Conservation (phyloP, 306 rosid genomes). For the Rosa chinensis region DNA sequence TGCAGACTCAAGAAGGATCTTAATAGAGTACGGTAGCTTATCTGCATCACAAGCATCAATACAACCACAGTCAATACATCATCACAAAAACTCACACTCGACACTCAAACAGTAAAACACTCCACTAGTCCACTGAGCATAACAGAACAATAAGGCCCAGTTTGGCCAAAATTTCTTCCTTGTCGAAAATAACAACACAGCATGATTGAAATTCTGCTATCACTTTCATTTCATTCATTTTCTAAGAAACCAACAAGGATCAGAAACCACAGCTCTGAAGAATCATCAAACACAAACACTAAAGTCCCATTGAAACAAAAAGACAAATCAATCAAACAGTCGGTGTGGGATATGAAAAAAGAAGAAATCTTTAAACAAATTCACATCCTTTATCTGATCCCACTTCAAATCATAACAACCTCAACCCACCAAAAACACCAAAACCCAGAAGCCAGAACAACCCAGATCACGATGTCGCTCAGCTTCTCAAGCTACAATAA, state of each 20-base stretch:
- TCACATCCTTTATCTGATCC: background rate
- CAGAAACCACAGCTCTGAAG: constrained; percentile 5
- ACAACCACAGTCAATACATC: no score
- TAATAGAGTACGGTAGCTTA: no score
- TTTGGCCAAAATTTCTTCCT: no score
- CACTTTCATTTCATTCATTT: constrained; percentile 2
- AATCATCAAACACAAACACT: background rate
- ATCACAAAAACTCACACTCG: no score
- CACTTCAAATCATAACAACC: background rate
- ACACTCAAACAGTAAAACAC: no score
- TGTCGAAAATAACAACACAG: no score
- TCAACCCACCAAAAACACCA: background rate
- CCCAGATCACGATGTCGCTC: constrained; percentile 42
- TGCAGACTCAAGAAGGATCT: no score
- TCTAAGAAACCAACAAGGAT: constrained; percentile 2
- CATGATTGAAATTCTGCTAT: background rate
- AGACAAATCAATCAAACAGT: constrained; percentile 7
- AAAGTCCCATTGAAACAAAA: background rate
- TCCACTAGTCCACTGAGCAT: no score
- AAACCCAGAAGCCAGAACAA: constrained; percentile 1
- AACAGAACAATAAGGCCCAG: no score
- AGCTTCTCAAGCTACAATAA: constrained; percentile 79
- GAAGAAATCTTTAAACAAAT: background rate
- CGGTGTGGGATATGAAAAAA: background rate
- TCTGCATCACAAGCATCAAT: no score